A percentile compares a stretch with the other conserved stretches of the same genome.
These are phyloP conservation scores for Sphaerostilbella broomeana DNA, from an alignment of 2,329 filamentous ascomycete species.

Conservation along the genomic window DNA sequence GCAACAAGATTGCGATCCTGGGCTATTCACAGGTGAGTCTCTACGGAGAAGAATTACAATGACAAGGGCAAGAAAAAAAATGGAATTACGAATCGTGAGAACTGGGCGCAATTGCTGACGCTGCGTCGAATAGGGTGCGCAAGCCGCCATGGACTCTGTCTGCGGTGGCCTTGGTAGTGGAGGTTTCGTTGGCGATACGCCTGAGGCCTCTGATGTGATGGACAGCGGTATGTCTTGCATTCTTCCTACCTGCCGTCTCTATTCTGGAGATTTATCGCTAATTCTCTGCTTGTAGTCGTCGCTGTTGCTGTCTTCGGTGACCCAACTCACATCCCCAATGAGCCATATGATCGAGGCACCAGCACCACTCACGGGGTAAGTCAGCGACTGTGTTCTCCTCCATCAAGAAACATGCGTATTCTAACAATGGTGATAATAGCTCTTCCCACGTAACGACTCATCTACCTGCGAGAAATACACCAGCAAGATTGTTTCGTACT, in stretches of 20 bases:
- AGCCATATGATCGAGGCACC: slow-evolving; percentile 32
- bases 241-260: no score
- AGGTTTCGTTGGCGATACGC: slow-evolving; percentile 20
- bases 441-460: slow-evolving; percentile 31
- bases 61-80: no score
- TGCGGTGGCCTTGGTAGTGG: slow-evolving; percentile 30
- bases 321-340: slow-evolving; percentile 32
- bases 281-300: slow-evolving; percentile 26
- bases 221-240: slow-evolving; percentile 26
- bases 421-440: slow-evolving; percentile 19
- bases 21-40: slow-evolving; percentile 34
- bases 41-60: background rate
- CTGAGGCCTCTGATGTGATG: slow-evolving; percentile 24
- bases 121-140: slow-evolving; percentile 27
- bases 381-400: slow-evolving; percentile 8
- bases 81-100: no score
- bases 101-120: no score
- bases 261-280: no score
- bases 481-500: slow-evolving; percentile 33
- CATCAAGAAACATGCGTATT: background rate
- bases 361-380: slow-evolving; percentile 33
- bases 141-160: slow-evolving; percentile 31
- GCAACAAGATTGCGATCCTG: slow-evolving; percentile 34
- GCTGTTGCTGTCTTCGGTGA: slow-evolving; percentile 36
- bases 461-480: slow-evolving; percentile 30